Percentiles rank a stretch among this genome's conserved stretches.
These are phyloP conservation scores for Jimgerdemannia flammicorona DNA, from an alignment of 192 early-diverging fungal species.

Conservation along the genomic window DNA sequence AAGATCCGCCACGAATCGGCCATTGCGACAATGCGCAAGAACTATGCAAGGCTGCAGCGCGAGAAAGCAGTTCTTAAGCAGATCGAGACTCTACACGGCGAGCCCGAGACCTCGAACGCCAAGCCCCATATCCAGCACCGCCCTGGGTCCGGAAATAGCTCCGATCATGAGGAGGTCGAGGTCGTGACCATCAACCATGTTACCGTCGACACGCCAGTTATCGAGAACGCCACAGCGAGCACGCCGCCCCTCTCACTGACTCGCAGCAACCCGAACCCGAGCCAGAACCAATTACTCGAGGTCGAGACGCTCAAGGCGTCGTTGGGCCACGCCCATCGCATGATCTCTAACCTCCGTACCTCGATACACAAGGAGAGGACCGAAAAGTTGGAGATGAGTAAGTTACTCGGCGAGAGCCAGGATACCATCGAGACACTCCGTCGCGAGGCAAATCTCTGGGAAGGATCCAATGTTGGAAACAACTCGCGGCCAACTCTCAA, in stretches of 20 bases:
- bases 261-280: constrained; percentile 7
- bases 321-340: constrained; percentile 40
- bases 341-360: constrained; percentile 48
- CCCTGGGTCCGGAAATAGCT: not conserved
- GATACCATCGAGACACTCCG: constrained; percentile 54
- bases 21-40: constrained; percentile 51
- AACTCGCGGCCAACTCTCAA: not conserved
- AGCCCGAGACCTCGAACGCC: too few species aligned
- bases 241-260: constrained; percentile 23
- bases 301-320: constrained; percentile 34
- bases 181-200: not conserved
- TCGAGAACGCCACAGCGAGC: not conserved
- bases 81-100: constrained; percentile 5
- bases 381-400: constrained; percentile 50
- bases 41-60: constrained; percentile 47
- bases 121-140: too few species aligned
- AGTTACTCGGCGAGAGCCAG: constrained; percentile 49
- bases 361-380: constrained; percentile 49
- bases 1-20: constrained; percentile 64
- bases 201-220: not conserved
- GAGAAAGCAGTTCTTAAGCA: constrained; percentile 55
- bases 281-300: constrained; percentile 23
- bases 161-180: constrained; percentile 1
- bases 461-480: constrained; percentile 7
- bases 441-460: constrained; percentile 34